Percentiles rank a stretch among this genome's conserved stretches.
These are phyloP conservation scores for Phaeosphaeriaceae sp. DNA, from an alignment of 2,329 filamentous ascomycete genomes.

Conservation along the genomic window DNA sequence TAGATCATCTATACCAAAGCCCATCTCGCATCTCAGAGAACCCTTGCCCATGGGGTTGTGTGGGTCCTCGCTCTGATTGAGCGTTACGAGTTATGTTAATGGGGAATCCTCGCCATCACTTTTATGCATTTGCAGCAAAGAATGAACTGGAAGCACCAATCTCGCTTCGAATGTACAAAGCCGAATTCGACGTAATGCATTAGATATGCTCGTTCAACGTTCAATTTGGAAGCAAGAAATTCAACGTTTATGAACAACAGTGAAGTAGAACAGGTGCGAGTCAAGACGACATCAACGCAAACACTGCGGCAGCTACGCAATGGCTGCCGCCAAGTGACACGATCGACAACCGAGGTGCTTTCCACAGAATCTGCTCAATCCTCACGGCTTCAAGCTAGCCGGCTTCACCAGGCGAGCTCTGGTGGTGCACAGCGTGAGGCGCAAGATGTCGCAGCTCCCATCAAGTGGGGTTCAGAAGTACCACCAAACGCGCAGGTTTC, in stretches of 20 bases:
- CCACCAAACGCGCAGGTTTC: not conserved
- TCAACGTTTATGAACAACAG: not conserved
- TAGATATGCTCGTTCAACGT: not conserved
- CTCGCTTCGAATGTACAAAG: not conserved
- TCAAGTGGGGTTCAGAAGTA: not conserved
- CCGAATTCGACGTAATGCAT: not conserved
- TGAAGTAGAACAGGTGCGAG: not conserved
- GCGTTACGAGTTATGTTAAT: not conserved
- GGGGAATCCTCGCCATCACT: not conserved
- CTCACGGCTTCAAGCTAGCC: not conserved
- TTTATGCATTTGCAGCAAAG: not conserved
- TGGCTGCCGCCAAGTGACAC: not conserved
- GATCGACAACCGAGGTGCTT: not conserved
- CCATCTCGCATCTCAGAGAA: not conserved
- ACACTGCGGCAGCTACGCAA: not conserved
- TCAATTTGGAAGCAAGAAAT: not conserved
- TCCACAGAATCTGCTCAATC: not conserved
- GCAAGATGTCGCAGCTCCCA: not conserved
- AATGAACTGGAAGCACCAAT: not conserved
- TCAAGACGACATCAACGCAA: not conserved
- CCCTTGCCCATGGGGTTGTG: not conserved
- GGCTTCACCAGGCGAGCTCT: not conserved
- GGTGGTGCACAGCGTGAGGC: not conserved
- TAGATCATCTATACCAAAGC: not conserved
- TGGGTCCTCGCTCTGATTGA: not conserved